These are phyloP conservation scores for Penicillium sp. DNA, from an alignment of 2,329 filamentous ascomycete species.

Conservation along the genomic window DNA sequence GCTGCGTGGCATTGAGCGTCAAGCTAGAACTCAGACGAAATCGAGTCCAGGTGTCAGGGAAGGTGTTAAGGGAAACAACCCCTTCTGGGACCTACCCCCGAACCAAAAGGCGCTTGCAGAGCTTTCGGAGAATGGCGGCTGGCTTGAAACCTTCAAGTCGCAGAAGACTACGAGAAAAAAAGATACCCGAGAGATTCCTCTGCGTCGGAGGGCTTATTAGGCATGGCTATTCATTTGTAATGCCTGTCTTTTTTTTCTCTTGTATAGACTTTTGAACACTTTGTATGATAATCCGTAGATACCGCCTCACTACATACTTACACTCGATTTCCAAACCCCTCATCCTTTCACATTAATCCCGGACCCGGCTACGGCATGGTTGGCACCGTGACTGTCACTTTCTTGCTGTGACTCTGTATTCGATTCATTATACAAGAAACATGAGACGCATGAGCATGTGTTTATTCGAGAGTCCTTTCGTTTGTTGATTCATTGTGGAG, in stretches of 20 bases:
- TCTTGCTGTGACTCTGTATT: no score
- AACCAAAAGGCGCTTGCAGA: conserved; percentile 35
- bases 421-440: no score
- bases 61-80: conserved; percentile 8
- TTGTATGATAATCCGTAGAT: not conserved
- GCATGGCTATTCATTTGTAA: no score
- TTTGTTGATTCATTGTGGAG: not conserved
- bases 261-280: not conserved
- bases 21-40: conserved; percentile 28
- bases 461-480: no score
- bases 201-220: not conserved
- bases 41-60: not conserved
- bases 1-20: conserved; percentile 34
- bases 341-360: no score
- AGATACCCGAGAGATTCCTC: not conserved
- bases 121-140: conserved; percentile 31
- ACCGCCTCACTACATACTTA: not conserved
- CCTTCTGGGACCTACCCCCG: conserved; percentile 39
- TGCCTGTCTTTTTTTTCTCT: not conserved
- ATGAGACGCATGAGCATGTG: no score
- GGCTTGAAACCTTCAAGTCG: conserved; percentile 25
- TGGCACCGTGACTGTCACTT: no score
- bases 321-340: no score
- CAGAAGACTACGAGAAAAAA: not conserved
- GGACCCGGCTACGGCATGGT: no score